phyloP scores from a whole-genome alignment of 2,329 filamentous ascomycete species.

The Venturia effusa region DNA sequence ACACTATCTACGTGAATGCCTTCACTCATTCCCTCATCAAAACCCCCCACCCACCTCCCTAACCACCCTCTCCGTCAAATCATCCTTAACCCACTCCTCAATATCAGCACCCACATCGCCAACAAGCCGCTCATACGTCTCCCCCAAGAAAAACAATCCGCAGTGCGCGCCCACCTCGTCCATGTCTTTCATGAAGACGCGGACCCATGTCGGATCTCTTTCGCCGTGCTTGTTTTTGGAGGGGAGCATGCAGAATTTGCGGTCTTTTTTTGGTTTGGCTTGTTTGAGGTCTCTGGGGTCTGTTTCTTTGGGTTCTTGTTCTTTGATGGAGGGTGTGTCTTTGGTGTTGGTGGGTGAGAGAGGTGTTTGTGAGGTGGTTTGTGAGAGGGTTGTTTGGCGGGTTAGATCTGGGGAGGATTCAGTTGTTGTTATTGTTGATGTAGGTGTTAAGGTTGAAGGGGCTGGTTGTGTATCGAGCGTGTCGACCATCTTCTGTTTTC shows the following conservation, averaged over 20 bases:
- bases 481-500: not conserved
- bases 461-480: not conserved
- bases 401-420: not conserved
- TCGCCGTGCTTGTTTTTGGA: slow-evolving; percentile 44
- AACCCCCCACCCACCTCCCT: not conserved
- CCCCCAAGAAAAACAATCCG: slow-evolving; percentile 62
- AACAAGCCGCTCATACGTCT: slow-evolving; percentile 67
- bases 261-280: slow-evolving; percentile 43
- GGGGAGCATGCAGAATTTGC: slow-evolving; percentile 71
- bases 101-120: slow-evolving; percentile 60
- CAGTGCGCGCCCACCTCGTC: slow-evolving; percentile 83
- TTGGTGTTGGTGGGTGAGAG: not conserved
- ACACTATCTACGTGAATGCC: no score
- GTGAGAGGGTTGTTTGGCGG: not conserved
- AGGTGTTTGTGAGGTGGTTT: not conserved
- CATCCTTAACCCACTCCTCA: slow-evolving; percentile 58
- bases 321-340: not conserved
- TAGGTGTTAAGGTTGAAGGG: not conserved
- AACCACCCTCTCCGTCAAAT: slow-evolving; percentile 19
- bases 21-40: no score
- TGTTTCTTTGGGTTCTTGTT: not conserved
- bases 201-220: slow-evolving; percentile 62
- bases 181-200: slow-evolving; percentile 69
- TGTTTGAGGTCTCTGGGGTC: slow-evolving; percentile 14
- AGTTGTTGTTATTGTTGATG: not conserved